These are phyloP conservation scores for Colletotrichum cuscutae DNA, from an alignment of 2,329 filamentous ascomycete genomes.

Conservation along the genomic window DNA sequence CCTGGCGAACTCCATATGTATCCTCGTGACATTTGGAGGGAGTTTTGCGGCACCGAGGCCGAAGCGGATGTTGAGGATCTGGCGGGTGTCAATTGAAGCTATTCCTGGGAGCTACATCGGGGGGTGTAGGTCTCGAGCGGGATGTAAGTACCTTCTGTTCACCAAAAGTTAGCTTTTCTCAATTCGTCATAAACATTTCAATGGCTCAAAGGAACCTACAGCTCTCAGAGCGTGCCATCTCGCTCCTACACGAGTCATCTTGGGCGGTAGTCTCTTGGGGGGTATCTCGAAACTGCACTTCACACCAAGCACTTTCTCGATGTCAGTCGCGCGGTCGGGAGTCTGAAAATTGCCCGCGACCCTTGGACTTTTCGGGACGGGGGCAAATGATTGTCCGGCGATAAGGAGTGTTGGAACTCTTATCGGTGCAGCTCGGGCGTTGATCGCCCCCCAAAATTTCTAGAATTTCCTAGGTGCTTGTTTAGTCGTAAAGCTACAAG, in stretches of 20 bases:
- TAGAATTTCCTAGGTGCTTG: slow-evolving; percentile 20
- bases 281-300: background rate
- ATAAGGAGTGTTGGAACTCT: slow-evolving; percentile 21
- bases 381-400: slow-evolving; percentile 20
- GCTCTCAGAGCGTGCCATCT: slow-evolving; percentile 80
- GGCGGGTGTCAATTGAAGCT: slow-evolving; percentile 41
- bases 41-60: slow-evolving; percentile 87
- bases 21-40: slow-evolving; percentile 77
- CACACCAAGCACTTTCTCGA: background rate
- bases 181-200: background rate
- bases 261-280: slow-evolving; percentile 36
- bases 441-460: background rate
- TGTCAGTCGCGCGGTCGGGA: slow-evolving; percentile 25
- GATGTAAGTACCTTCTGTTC: slow-evolving; percentile 33
- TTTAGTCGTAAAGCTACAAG: background rate
- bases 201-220: slow-evolving; percentile 60
- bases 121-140: background rate
- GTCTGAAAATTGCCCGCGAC: slow-evolving; percentile 35
- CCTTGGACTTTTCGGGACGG: slow-evolving; percentile 27
- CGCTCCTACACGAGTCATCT: slow-evolving; percentile 56
- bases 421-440: slow-evolving; percentile 2
- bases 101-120: background rate
- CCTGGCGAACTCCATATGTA: slow-evolving; percentile 78
- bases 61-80: slow-evolving; percentile 80
- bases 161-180: slow-evolving; percentile 24